Conservation (phyloP, 768 basidiomycete species). For the Amanita phalloides region DNA sequence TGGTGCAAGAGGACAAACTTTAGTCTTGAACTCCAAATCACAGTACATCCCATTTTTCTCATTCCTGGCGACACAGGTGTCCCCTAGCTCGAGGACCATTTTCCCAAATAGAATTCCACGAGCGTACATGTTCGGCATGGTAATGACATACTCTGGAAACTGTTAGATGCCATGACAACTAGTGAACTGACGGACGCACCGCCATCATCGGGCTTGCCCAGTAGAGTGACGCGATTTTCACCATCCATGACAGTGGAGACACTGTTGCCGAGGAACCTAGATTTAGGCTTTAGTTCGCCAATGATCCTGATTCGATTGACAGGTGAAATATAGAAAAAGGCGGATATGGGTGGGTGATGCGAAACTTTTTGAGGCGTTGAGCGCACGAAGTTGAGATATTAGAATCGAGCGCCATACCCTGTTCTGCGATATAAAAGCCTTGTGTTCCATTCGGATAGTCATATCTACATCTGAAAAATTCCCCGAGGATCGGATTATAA, state of each 20-base stretch:
- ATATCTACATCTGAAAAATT: constrained; percentile 96
- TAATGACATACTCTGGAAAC: constrained; percentile 64
- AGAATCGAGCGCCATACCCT: constrained; percentile 40
- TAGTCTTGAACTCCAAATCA: constrained; percentile 96
- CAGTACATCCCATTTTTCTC: constrained; percentile 62
- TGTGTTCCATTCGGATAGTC: constrained; percentile 83
- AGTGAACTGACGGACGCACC: constrained; percentile 33
- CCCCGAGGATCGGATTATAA: constrained; percentile 95
- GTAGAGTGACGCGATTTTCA: constrained; percentile 77
- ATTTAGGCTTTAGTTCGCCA: constrained; percentile 93
- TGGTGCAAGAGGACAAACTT: constrained; percentile 36
- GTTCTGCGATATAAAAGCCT: constrained; percentile 94
- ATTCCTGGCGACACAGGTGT: constrained; percentile 78
- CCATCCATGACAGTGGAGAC: constrained; percentile 97
- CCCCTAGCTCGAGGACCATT: constrained; percentile 95
- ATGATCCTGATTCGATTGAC: constrained; percentile 78
- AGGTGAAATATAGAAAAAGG: constrained; percentile 94
- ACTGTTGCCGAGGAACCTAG: constrained; percentile 92
- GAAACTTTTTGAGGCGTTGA: constrained; percentile 48
- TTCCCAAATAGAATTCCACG: constrained; percentile 81
- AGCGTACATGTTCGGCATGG: constrained; percentile 98
- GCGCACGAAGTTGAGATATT: not conserved
- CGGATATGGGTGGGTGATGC: constrained; percentile 89
- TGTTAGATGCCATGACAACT: not conserved
- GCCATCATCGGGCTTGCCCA: constrained; percentile 80